Conservation (phyloP, 305 asterid species). For the Rubia tinctorum region DNA sequence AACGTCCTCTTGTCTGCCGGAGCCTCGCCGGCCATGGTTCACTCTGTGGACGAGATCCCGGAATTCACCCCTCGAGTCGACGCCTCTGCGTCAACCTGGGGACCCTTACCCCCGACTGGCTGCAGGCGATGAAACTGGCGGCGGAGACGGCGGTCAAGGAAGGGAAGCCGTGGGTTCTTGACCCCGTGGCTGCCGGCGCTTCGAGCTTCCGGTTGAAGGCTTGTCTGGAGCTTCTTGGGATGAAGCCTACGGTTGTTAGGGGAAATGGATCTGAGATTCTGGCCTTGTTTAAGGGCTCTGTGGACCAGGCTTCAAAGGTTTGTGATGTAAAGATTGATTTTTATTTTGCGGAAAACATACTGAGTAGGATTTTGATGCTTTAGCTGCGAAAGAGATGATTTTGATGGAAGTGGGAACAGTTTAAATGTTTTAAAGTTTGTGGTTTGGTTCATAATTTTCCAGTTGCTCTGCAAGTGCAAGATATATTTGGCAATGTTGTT, state of each 20-base stretch:
- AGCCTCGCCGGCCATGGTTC: constrained; percentile 94
- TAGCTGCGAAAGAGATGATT: not conserved
- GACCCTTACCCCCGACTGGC: constrained; percentile 70
- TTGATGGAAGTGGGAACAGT: not conserved
- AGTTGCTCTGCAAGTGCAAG: not conserved
- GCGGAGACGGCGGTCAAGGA: constrained; percentile 48
- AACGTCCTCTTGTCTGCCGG: constrained; percentile 79
- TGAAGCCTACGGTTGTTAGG: constrained; percentile 71
- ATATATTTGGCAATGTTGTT: not conserved
- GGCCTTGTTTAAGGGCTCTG: constrained; percentile 60
- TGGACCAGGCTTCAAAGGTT: constrained; percentile 59
- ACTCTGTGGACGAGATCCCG: constrained; percentile 58
- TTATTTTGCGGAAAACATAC: not conserved
- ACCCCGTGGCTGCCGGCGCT: constrained; percentile 91
- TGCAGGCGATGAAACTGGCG: constrained; percentile 78
- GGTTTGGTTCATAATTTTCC: not conserved
- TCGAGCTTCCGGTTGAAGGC: constrained; percentile 67
- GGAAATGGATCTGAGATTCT: constrained; percentile 94
- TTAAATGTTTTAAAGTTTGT: not conserved
- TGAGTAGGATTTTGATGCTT: not conserved
- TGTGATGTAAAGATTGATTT: not conserved
- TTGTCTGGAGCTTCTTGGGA: constrained; percentile 62
- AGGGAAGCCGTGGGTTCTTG: constrained; percentile 87
- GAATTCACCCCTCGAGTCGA: constrained; percentile 71
- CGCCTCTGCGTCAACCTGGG: constrained; percentile 84